Base-by-base conservation (phyloP, 164 flowering plant genomes). In the Aristolochia contorta region DNA sequence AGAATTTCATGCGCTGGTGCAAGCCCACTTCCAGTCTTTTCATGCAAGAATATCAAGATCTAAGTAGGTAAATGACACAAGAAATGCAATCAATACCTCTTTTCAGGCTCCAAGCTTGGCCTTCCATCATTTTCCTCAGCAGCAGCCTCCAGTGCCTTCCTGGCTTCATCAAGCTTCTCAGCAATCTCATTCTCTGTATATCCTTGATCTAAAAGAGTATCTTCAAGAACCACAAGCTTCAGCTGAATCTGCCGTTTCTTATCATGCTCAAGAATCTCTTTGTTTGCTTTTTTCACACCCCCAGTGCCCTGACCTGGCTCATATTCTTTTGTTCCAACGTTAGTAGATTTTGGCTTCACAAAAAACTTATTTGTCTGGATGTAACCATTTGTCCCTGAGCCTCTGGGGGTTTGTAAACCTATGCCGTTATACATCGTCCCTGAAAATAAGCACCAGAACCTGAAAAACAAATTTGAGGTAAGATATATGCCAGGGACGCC, bases 361-460 rank as follows among this genome's bases (percentile, higher is more conserved):
- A 88, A 84, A 66, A 93, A 93, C 72, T 84, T 88, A 78, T 88
- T 93, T 33, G 81, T 74, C 70, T 93, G 97, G 4, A 88, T 69
- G 67, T 93, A 81, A 0, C 99, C 99, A 60, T 90, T 93, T 6
- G 97, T 93, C 27, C 99, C 99, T 0, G 97, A 93, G 23, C 97
- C 99, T 46, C 99, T 75, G 0, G 97, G 70, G 41, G 99, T 90
- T 59, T 85, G 96, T 27, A 93, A 64, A 16, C 97, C 99, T 25
- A 90, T 85, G 10, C 99, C 99, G 77, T 93, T 93, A 67, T 93
- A 90, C 99, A 93, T 93, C 19, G 22, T 37, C 3, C 22, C 24
- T 4, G 1, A 52, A 52, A 3, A 10, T 37, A 0, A 10, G 7
- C 1, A 37, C 43, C 43, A 37, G 43, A 37, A 37, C 12, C 43